These are phyloP conservation scores for Malassezia cuniculi DNA, from an alignment of 1,284 basidiomycete species.

Conservation along the genomic window DNA sequence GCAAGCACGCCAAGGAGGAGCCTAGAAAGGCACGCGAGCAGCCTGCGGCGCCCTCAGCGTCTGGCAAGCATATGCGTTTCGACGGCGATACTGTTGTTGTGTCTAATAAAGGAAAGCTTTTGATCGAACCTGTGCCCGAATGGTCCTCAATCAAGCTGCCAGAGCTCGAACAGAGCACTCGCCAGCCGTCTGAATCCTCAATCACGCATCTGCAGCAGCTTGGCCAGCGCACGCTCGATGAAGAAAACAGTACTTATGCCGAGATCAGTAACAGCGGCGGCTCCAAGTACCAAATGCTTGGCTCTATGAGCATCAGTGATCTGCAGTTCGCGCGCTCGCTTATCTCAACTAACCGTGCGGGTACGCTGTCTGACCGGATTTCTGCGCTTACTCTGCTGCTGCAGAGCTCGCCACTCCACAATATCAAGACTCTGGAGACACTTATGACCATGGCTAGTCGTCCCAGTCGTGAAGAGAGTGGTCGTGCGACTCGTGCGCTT, in stretches of 20 bases:
- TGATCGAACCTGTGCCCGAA: constrained; percentile 22
- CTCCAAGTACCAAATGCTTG: constrained; percentile 23
- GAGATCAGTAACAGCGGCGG: constrained; percentile 29
- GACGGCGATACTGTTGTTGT: constrained; percentile 17
- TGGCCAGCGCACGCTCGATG: constrained; percentile 22
- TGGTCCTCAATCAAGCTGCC: constrained; percentile 22
- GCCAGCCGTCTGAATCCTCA: constrained; percentile 11
- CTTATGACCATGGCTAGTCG: constrained; percentile 69
- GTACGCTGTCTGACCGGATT: constrained; percentile 78
- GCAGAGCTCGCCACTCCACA: constrained; percentile 80
- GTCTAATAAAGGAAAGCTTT: constrained; percentile 12
- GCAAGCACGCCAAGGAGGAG: not conserved
- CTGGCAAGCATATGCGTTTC: constrained; percentile 27
- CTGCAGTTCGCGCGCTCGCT: constrained; percentile 41
- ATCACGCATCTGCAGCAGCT: constrained; percentile 26
- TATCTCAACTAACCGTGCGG: constrained; percentile 30
- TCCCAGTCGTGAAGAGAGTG: constrained; percentile 75
- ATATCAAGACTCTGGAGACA: constrained; percentile 51
- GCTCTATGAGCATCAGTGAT: constrained; percentile 32
- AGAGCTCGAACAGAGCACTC: constrained; percentile 10
- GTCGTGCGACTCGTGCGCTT: constrained; percentile 77
- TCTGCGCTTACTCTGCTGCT: constrained; percentile 82
- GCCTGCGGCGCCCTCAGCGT: not conserved
- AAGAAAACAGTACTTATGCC: constrained; percentile 31
- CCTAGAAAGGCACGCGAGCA: not conserved